These are phyloP conservation scores for Penicillium sp. DNA, from an alignment of 2,329 filamentous ascomycete genomes.

Conservation along the genomic window DNA sequence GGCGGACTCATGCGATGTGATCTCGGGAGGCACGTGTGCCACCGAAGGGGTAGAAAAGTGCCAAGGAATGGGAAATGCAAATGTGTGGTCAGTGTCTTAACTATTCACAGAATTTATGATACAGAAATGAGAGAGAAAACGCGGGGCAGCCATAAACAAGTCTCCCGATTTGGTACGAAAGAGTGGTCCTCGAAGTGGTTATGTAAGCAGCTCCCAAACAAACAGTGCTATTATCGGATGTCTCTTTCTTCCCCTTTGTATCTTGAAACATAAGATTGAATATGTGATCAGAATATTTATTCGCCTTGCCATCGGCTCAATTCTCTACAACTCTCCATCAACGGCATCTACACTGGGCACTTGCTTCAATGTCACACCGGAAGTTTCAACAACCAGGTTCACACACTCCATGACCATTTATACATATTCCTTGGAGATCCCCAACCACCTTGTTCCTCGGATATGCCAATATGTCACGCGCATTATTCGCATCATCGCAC, in stretches of 20 bases:
- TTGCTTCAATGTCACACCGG: conserved; percentile 11
- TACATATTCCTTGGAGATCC: conserved; percentile 34
- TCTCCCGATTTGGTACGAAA: conserved; percentile 35
- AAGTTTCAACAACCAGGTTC: conserved; percentile 10
- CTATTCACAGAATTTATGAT: conserved; percentile 7
- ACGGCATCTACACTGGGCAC: background rate
- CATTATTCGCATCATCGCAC: conserved; percentile 51
- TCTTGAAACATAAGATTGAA: background rate
- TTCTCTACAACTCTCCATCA: background rate
- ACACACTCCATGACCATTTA: conserved; percentile 26
- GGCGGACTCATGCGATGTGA: conserved; percentile 18
- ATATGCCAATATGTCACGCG: conserved; percentile 46
- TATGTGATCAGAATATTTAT: background rate
- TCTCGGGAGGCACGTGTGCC: conserved; percentile 23
- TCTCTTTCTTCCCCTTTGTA: background rate
- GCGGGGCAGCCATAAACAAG: conserved; percentile 35
- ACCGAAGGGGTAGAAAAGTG: conserved; percentile 21
- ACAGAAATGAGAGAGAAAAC: conserved; percentile 13
- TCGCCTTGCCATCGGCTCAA: background rate
- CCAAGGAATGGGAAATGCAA: conserved; percentile 18
- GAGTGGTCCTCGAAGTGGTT: conserved; percentile 11
- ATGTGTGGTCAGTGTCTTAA: conserved; percentile 3
- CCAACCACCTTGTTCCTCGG: conserved; percentile 37
- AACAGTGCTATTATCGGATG: background rate
- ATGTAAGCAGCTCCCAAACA: conserved; percentile 15